Conservation (phyloP, 768 basidiomycete species). For the Daedaleopsis nitida region DNA sequence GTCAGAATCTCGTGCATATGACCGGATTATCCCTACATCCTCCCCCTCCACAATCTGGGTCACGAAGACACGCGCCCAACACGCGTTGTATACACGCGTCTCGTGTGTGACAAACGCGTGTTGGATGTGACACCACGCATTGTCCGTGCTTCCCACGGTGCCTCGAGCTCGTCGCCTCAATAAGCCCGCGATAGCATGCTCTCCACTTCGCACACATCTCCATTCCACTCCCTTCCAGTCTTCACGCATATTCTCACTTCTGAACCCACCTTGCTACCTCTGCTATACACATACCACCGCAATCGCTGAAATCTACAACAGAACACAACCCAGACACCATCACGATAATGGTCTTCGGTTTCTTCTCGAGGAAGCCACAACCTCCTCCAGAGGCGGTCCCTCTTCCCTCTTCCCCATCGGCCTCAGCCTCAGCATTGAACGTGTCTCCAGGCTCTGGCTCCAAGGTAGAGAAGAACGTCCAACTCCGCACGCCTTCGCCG, state of each 20-base stretch:
- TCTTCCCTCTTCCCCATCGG: slow-evolving; percentile 21
- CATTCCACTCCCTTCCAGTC: too few relatives aligned
- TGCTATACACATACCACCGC: neutral
- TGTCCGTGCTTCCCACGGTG: neutral
- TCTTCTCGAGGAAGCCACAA: slow-evolving; percentile 26
- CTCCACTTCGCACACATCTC: neutral
- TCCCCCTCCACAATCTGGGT: too few relatives aligned
- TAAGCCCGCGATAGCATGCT: slow-evolving; percentile 1
- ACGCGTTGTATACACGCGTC: slow-evolving; percentile 18
- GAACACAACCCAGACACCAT: neutral
- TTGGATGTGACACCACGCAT: neutral
- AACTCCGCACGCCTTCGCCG: slow-evolving; percentile 57
- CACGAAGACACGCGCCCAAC: slow-evolving; percentile 11
- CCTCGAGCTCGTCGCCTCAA: neutral
- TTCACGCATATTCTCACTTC: neutral
- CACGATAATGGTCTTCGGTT: slow-evolving; percentile 29
- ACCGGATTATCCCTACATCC: too few relatives aligned
- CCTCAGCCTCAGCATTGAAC: slow-evolving; percentile 9
- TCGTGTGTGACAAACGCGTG: slow-evolving; percentile 11
- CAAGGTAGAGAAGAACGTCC: slow-evolving; percentile 25
- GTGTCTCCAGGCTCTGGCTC: slow-evolving; percentile 6
- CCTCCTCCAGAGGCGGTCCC: slow-evolving; percentile 15
- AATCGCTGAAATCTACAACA: neutral
- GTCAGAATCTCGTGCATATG: too few relatives aligned
- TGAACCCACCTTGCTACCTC: neutral